Percentiles rank a stretch among this genome's conserved stretches.
Conservation (phyloP, 2,329 filamentous ascomycete genomes). For the Byssoonygena ceratinophila region DNA sequence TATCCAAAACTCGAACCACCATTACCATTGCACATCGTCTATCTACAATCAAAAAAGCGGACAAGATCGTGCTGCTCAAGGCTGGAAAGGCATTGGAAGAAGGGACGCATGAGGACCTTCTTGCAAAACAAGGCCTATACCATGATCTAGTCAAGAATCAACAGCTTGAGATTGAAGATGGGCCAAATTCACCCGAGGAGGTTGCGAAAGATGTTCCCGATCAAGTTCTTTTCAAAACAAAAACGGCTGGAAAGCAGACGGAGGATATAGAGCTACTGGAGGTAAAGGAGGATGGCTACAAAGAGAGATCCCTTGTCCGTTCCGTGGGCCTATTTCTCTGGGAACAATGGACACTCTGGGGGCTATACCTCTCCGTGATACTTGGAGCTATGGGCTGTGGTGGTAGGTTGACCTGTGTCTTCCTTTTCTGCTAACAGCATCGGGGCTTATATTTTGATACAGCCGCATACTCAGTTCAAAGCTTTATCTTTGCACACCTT, state of each 20-base stretch:
- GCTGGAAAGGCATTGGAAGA: conserved; percentile 61
- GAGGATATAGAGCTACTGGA: conserved; percentile 1
- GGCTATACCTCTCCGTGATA: conserved; percentile 22
- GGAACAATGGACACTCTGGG: conserved; percentile 26
- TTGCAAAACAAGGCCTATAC: conserved; percentile 54
- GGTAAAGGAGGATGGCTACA: conserved; percentile 7
- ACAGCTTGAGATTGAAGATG: conserved; percentile 19
- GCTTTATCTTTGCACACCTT: conserved; percentile 40
- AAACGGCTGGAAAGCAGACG: neutral
- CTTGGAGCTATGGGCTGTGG: conserved; percentile 24
- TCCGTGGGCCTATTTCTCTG: conserved; percentile 24
- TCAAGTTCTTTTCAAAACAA: neutral
- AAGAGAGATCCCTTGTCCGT: conserved; percentile 16
- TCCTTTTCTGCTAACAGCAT: neutral
- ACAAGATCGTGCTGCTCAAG: conserved; percentile 66
- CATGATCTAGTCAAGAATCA: conserved; percentile 51
- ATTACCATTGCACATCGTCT: conserved; percentile 69
- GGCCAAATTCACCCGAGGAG: conserved; percentile 7
- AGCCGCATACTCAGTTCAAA: conserved; percentile 29
- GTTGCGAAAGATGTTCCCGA: conserved; percentile 5
- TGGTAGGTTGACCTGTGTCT: conserved; percentile 23
- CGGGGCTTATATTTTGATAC: neutral
- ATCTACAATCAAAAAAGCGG: conserved; percentile 63
- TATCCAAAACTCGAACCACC: conserved; percentile 55
- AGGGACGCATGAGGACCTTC: conserved; percentile 63